Evolutionary conservation across 2,329 filamentous ascomycete species (phyloP).

Genomic region (Chaetomiaceae sp.): DNA sequence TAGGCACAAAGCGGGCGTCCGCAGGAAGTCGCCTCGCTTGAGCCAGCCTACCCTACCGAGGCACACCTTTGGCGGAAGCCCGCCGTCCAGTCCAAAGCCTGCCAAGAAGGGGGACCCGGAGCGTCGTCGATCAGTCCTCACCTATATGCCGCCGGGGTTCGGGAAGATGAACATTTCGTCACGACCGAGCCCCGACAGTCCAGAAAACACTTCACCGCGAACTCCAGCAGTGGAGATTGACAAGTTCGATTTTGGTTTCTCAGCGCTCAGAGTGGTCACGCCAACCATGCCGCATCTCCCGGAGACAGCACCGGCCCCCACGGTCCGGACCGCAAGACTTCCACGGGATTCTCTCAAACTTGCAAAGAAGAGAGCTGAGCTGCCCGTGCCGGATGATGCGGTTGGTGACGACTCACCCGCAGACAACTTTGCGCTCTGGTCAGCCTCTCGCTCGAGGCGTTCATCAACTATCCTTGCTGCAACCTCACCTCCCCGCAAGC

Average conservation of each 20-base stretch:
- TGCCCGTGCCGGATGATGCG: conserved; percentile 2
- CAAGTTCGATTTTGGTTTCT: neutral
- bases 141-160: conserved; percentile 17
- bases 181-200: neutral
- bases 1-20: conserved; percentile 7
- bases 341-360: conserved; percentile 26
- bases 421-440: conserved; percentile 17
- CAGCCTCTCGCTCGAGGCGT: conserved; percentile 18
- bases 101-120: neutral
- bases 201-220: neutral
- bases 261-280: neutral
- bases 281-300: conserved; percentile 8
- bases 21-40: conserved; percentile 23
- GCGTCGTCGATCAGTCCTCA: conserved; percentile 23
- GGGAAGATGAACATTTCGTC: neutral
- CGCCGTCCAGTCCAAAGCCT: neutral
- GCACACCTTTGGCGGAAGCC: neutral
- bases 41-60: neutral
- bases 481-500: conserved; percentile 9
- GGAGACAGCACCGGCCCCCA: conserved; percentile 7
- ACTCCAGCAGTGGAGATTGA: neutral
- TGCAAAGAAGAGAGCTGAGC: conserved; percentile 16
- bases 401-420: conserved; percentile 10
- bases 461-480: conserved; percentile 15
- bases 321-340: conserved; percentile 12